Evolutionary conservation across 176 grass and related monocot species (phyloP).

Genomic region (Puccinellia tenuiflora): DNA sequence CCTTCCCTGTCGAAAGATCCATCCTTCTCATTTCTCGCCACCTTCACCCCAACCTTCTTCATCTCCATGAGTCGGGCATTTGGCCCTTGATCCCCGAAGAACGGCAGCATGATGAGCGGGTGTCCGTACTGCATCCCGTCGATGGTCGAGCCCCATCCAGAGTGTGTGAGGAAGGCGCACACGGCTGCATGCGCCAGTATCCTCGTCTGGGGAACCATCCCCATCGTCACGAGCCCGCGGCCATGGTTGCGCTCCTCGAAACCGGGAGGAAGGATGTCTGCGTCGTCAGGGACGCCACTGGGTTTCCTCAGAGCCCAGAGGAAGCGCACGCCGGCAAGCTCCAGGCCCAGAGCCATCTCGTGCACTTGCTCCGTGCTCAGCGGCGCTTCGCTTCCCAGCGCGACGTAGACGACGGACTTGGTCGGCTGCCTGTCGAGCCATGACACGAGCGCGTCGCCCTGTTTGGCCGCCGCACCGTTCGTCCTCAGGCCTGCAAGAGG

Average conservation of each 20-base stretch:
- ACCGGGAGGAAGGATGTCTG: background rate
- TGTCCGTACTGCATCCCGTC: constrained; percentile 42
- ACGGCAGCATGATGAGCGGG: constrained; percentile 32
- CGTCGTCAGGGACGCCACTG: background rate
- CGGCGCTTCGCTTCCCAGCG: background rate
- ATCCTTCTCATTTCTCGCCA: constrained; percentile 18
- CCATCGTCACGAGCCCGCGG: constrained; percentile 13
- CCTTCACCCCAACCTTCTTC: background rate
- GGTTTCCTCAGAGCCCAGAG: background rate
- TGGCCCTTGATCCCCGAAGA: background rate
- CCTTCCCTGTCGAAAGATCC: constrained; percentile 9
- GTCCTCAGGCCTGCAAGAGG: background rate
- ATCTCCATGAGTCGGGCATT: constrained; percentile 11
- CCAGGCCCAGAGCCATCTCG: background rate
- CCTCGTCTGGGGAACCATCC: constrained; percentile 30
- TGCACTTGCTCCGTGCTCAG: background rate
- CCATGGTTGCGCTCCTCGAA: background rate
- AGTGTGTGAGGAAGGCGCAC: constrained; percentile 40
- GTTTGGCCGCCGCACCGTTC: background rate
- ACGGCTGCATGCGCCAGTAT: constrained; percentile 23
- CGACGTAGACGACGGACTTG: background rate
- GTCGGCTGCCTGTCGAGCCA: background rate
- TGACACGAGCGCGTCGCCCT: background rate
- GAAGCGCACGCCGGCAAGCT: background rate
- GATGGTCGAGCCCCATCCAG: constrained; percentile 33